Conservation (phyloP, 345 rosid species). For the Alliaria petiolata region DNA sequence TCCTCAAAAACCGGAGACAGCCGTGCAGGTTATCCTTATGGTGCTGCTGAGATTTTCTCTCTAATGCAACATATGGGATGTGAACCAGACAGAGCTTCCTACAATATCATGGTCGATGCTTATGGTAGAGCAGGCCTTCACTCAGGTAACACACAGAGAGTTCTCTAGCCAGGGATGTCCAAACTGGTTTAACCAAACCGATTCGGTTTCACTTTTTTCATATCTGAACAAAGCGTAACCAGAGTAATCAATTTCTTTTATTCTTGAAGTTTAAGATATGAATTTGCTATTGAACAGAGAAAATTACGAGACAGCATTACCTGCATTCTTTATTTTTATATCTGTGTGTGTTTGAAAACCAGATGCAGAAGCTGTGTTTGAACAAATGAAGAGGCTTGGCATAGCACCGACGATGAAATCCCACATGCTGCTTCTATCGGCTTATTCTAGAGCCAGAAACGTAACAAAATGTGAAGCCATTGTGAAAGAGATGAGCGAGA, state of each 20-base stretch:
- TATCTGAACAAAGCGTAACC: neutral
- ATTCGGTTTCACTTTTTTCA: neutral
- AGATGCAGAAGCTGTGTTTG: conserved; percentile 79
- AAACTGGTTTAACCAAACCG: neutral
- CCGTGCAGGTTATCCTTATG: conserved; percentile 87
- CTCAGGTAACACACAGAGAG: conserved; percentile 41
- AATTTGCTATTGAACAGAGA: neutral
- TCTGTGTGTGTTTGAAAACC: no score
- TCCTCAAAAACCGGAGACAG: conserved; percentile 48
- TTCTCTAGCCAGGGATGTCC: neutral
- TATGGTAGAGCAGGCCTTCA: conserved; percentile 85
- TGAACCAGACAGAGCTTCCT: conserved; percentile 94
- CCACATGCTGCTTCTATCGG: conserved; percentile 86
- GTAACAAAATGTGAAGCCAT: conserved; percentile 68
- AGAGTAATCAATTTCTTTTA: neutral
- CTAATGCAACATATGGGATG: conserved; percentile 93
- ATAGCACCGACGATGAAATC: conserved; percentile 88
- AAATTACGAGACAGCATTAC: neutral
- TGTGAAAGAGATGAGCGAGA: conserved; percentile 60
- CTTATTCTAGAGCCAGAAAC: conserved; percentile 68
- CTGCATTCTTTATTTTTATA: neutral
- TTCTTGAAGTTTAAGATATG: neutral
- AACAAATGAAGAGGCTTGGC: conserved; percentile 78
- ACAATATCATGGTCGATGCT: conserved; percentile 92
- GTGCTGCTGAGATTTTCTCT: conserved; percentile 93